A percentile compares a stretch with the other conserved stretches of the same genome.
Conservation (phyloP, 768 basidiomycete genomes). For the Trametopsis cervina region DNA sequence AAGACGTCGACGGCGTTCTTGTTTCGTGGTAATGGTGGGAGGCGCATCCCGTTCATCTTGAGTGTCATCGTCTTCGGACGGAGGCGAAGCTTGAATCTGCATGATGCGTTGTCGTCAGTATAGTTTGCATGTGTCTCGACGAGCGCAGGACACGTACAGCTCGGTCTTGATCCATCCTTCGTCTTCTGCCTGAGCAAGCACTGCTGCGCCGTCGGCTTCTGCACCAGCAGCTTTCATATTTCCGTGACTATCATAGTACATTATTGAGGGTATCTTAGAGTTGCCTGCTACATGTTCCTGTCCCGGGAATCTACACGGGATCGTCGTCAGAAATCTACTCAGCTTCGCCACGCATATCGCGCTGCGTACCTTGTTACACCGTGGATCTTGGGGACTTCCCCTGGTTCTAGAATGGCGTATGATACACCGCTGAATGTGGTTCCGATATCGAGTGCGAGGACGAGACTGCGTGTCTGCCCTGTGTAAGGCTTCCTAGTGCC, state of each 20-base stretch:
- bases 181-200: constrained; percentile 63
- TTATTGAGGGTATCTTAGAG: constrained; percentile 73
- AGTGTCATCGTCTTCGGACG: constrained; percentile 73
- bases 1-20: constrained; percentile 71
- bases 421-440: constrained; percentile 82
- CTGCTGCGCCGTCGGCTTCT: constrained; percentile 59
- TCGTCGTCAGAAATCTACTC: too few species aligned
- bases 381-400: constrained; percentile 74
- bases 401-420: constrained; percentile 77
- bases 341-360: background rate
- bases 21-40: constrained; percentile 56
- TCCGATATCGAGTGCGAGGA: constrained; percentile 75
- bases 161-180: constrained; percentile 73
- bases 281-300: constrained; percentile 85
- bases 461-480: constrained; percentile 56
- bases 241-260: constrained; percentile 67
- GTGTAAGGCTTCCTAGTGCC: constrained; percentile 70
- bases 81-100: constrained; percentile 74
- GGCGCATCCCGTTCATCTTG: constrained; percentile 79
- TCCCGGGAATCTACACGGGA: constrained; percentile 57
- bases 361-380: constrained; percentile 64
- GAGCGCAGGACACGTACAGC: constrained; percentile 42
- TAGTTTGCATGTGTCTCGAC: constrained; percentile 1
- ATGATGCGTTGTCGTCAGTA: background rate
- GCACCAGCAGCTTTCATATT: constrained; percentile 68